A percentile compares a stretch with the other conserved stretches of the same genome.
These are phyloP conservation scores for Penicillium sp. DNA, from an alignment of 2,329 filamentous ascomycete genomes.

Conservation along the genomic window DNA sequence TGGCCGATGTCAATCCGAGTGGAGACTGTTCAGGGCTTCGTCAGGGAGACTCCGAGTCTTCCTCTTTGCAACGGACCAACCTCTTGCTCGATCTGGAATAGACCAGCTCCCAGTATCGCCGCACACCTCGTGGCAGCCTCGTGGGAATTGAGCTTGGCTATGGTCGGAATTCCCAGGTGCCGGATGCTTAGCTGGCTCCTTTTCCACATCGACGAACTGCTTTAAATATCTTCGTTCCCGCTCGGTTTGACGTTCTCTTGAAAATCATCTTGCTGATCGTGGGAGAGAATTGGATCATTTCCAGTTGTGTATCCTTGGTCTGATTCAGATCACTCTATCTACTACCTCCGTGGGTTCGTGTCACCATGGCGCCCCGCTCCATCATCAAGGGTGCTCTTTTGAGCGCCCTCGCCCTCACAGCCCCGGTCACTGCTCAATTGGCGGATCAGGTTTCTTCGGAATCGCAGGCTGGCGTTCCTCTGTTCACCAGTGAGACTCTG, in stretches of 20 bases:
- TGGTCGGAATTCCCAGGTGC: background rate
- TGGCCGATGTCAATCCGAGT: background rate
- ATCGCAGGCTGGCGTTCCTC: constrained; percentile 25
- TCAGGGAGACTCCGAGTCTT: background rate
- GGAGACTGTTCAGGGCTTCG: constrained; percentile 15
- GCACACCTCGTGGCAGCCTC: constrained; percentile 9
- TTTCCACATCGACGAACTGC: background rate
- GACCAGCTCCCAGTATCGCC: background rate
- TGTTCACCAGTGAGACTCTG: constrained; percentile 31
- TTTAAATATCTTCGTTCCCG: constrained; percentile 8
- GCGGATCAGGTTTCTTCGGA: constrained; percentile 14
- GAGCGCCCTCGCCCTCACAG: constrained; percentile 20
- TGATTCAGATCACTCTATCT: background rate
- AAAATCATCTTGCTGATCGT: constrained; percentile 12
- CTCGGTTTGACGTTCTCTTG: background rate
- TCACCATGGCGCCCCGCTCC: constrained; percentile 17
- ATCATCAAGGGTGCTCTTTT: constrained; percentile 14
- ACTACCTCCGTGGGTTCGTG: background rate
- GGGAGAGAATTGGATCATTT: background rate
- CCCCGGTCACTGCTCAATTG: constrained; percentile 18
- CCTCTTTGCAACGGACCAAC: background rate
- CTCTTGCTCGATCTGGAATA: background rate
- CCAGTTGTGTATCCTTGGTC: background rate
- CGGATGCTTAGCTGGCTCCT: constrained; percentile 3
- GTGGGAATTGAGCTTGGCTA: constrained; percentile 4